These are phyloP conservation scores for Saussurea involucrata DNA, from an alignment of 129 eudicot genomes.

Conservation along the genomic window DNA sequence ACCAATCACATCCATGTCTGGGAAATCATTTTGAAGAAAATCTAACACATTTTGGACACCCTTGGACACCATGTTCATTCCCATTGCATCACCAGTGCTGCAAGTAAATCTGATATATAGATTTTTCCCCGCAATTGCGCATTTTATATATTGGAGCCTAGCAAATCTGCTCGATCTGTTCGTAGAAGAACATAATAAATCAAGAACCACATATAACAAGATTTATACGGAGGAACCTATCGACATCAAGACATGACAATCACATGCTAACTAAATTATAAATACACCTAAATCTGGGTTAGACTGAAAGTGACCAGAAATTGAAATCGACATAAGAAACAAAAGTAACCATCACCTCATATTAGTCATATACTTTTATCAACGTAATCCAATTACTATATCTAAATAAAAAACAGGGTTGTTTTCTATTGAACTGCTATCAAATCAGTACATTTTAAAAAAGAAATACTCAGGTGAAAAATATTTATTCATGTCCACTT, in stretches of 20 bases:
- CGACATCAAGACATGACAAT: slow-evolving; percentile 20
- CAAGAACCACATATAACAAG: background rate
- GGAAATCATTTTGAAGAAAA: slow-evolving; percentile 63
- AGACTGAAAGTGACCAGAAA: too few relatives aligned
- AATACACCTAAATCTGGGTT: too few relatives aligned
- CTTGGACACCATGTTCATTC: slow-evolving; percentile 87
- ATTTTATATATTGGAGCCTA: slow-evolving; percentile 54
- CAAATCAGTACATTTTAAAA: background rate
- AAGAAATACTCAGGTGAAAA: background rate
- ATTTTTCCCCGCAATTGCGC: slow-evolving; percentile 70
- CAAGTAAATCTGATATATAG: slow-evolving; percentile 67
- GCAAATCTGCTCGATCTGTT: slow-evolving; percentile 81
- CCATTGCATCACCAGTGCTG: slow-evolving; percentile 89
- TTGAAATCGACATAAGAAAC: background rate
- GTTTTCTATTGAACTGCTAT: background rate
- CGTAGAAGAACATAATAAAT: background rate
- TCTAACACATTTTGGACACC: slow-evolving; percentile 79
- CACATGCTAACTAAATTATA: slow-evolving; percentile 8
- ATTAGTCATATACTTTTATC: slow-evolving; percentile 10
- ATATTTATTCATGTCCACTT: background rate
- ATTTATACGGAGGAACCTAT: background rate
- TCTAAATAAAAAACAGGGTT: background rate
- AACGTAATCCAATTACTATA: background rate
- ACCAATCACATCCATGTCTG: slow-evolving; percentile 80
- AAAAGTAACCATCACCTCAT: slow-evolving; percentile 6